Conservation (phyloP, 2,329 filamentous ascomycete genomes). For the Mycosphaerella arachidis region DNA sequence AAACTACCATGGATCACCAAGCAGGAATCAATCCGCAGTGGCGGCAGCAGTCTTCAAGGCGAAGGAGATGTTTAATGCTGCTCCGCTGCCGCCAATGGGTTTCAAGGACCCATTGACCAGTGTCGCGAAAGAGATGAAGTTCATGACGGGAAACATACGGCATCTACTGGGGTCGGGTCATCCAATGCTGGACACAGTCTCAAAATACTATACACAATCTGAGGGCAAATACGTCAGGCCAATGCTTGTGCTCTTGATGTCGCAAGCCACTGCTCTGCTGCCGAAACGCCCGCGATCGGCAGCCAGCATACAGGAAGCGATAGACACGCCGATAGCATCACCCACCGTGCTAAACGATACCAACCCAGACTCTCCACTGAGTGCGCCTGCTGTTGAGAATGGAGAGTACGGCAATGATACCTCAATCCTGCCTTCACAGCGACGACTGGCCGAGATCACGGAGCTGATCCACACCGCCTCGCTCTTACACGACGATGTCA, state of each 20-base stretch:
- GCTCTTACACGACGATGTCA: slow-evolving; percentile 94
- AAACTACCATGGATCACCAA: slow-evolving; percentile 34
- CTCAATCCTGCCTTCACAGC: slow-evolving; percentile 86
- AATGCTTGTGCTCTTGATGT: slow-evolving; percentile 93
- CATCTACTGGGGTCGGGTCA: slow-evolving; percentile 92
- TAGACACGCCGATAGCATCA: slow-evolving; percentile 60
- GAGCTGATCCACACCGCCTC: slow-evolving; percentile 97
- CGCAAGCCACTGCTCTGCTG: slow-evolving; percentile 80
- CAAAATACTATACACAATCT: slow-evolving; percentile 96
- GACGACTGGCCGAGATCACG: slow-evolving; percentile 90
- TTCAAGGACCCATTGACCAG: slow-evolving; percentile 77
- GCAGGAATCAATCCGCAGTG: slow-evolving; percentile 57
- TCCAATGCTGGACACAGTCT: slow-evolving; percentile 86
- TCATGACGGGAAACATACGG: slow-evolving; percentile 86
- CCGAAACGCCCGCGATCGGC: slow-evolving; percentile 53
- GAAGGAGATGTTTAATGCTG: slow-evolving; percentile 66
- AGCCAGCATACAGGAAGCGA: slow-evolving; percentile 34
- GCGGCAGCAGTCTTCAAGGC: slow-evolving; percentile 65
- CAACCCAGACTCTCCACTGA: slow-evolving; percentile 64
- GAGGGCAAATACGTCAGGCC: slow-evolving; percentile 97
- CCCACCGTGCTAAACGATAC: slow-evolving; percentile 66
- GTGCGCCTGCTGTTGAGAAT: slow-evolving; percentile 45
- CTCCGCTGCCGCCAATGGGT: slow-evolving; percentile 63
- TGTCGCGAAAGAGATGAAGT: slow-evolving; percentile 95
- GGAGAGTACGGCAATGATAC: slow-evolving; percentile 43